Conservation (phyloP, 2,329 filamentous ascomycete genomes). For the Stemphylium lycopersici region DNA sequence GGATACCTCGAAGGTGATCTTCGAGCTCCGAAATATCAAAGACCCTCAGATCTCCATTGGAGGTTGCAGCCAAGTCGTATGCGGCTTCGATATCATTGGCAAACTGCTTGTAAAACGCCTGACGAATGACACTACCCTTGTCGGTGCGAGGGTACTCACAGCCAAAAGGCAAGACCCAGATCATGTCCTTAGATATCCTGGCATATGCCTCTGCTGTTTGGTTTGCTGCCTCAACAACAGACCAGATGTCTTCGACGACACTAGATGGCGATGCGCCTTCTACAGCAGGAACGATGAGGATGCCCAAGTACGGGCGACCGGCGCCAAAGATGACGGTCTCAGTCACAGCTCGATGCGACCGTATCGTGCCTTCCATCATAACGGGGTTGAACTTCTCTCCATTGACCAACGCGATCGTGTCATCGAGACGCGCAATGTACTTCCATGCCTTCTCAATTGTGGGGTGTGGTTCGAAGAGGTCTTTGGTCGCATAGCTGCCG, state of each 20-base stretch:
- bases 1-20: conserved; percentile 25
- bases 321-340: conserved; percentile 65
- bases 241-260: conserved; percentile 55
- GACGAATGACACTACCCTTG: conserved; percentile 63
- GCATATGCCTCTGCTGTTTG: conserved; percentile 58
- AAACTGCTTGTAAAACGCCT: conserved; percentile 59
- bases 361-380: conserved; percentile 60
- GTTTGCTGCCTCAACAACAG: conserved; percentile 60
- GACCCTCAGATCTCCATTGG: background rate
- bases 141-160: conserved; percentile 60
- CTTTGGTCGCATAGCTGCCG: conserved; percentile 40
- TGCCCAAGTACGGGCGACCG: conserved; percentile 58
- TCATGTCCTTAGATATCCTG: conserved; percentile 60
- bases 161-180: conserved; percentile 56
- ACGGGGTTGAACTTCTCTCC: conserved; percentile 59
- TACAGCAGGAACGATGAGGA: conserved; percentile 58
- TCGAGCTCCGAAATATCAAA: background rate
- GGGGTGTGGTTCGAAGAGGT: conserved; percentile 56
- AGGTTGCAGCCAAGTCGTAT: conserved; percentile 47
- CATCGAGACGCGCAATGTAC: conserved; percentile 55
- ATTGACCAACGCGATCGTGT: conserved; percentile 56
- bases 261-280: background rate
- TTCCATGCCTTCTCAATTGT: conserved; percentile 54
- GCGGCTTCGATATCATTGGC: conserved; percentile 54
- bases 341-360: conserved; percentile 59